Conservation (phyloP, 306 rosid species). For the Casuarina glauca region DNA sequence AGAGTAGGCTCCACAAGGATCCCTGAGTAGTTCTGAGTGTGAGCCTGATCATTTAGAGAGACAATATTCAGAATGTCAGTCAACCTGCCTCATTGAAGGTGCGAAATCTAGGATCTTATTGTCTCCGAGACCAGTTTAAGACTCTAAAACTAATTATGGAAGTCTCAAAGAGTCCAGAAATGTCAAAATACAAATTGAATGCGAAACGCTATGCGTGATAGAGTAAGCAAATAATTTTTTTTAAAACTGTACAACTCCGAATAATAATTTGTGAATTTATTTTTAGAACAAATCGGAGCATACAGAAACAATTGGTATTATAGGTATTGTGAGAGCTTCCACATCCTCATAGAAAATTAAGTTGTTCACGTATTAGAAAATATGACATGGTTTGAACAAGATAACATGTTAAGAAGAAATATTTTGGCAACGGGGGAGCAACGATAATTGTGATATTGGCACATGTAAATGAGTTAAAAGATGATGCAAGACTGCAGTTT, state of each 20-base stretch:
- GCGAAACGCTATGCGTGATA: background rate
- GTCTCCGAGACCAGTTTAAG: background rate
- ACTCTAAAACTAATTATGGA: background rate
- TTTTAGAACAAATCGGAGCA: background rate
- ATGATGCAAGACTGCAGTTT: background rate
- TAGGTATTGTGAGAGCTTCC: background rate
- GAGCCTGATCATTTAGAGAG: constrained; percentile 47
- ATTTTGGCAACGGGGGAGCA: background rate
- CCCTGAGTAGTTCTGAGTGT: constrained; percentile 52
- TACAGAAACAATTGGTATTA: background rate
- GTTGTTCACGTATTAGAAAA: background rate
- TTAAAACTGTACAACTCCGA: background rate
- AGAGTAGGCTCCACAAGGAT: constrained; percentile 61
- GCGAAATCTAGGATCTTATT: background rate
- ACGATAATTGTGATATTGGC: background rate
- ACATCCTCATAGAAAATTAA: background rate
- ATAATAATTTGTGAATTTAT: background rate
- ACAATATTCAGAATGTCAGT: background rate
- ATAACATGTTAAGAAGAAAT: background rate
- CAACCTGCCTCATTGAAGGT: background rate
- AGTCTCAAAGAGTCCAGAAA: background rate
- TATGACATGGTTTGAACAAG: background rate
- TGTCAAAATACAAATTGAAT: background rate
- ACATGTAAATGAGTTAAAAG: background rate
- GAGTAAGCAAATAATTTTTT: background rate